These are phyloP conservation scores for Penicillium sp. DNA, from an alignment of 2,329 filamentous ascomycete species.

Conservation along the genomic window DNA sequence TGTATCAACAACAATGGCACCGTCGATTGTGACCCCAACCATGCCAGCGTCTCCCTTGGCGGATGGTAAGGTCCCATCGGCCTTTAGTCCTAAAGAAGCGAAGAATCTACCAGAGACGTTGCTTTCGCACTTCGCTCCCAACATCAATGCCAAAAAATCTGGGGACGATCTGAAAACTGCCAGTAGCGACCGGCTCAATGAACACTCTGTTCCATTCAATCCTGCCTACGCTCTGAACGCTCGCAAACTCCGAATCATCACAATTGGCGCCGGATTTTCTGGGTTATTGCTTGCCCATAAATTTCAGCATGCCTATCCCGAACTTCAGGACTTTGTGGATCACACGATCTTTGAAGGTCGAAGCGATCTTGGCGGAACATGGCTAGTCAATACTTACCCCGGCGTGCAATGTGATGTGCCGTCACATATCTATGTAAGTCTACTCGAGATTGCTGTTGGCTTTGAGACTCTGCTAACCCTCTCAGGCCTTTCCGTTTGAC, in stretches of 20 bases:
- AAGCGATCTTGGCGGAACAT: conserved; percentile 27
- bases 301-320: conserved; percentile 38
- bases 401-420: conserved; percentile 32
- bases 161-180: not conserved
- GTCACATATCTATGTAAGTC: conserved; percentile 36
- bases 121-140: not conserved
- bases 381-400: conserved; percentile 23
- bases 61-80: not conserved
- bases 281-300: conserved; percentile 44
- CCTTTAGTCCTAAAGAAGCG: not conserved
- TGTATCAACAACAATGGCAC: not conserved
- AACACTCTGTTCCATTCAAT: not conserved
- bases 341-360: conserved; percentile 46
- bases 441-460: not conserved
- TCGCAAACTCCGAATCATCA: conserved; percentile 21
- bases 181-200: not conserved
- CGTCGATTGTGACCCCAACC: not conserved
- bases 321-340: conserved; percentile 31
- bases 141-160: not conserved
- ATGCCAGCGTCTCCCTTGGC: not conserved
- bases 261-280: conserved; percentile 27
- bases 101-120: not conserved
- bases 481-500: conserved; percentile 35
- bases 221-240: conserved; percentile 24
- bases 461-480: not conserved